phyloP scores from a whole-genome alignment of 2,329 filamentous ascomycete species.

The Anisogramma anomala region DNA sequence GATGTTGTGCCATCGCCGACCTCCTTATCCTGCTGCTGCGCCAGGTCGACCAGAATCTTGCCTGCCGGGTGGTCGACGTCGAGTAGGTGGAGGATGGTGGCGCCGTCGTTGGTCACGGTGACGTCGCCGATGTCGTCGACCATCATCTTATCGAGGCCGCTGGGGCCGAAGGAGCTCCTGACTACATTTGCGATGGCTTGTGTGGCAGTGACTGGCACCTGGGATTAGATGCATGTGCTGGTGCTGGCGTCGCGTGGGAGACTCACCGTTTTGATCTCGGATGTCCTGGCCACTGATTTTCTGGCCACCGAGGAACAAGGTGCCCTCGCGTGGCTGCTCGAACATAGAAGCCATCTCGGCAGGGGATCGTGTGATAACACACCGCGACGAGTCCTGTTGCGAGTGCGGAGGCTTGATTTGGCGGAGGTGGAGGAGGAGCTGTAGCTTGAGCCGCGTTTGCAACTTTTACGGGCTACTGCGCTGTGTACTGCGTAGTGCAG shows the following conservation, averaged over 20 bases:
- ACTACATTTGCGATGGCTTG: constrained; percentile 98
- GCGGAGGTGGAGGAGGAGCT: constrained; percentile 6
- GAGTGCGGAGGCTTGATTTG: neutral
- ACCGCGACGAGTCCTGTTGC: neutral
- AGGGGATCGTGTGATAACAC: neutral
- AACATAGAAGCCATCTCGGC: constrained; percentile 81
- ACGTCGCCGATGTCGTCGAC: constrained; percentile 99
- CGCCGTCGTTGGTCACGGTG: constrained; percentile 96
- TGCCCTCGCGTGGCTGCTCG: constrained; percentile 88
- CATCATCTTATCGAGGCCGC: constrained; percentile 99
- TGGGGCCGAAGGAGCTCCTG: constrained; percentile 96
- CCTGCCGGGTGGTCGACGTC: constrained; percentile 97
- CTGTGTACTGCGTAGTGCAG: too few relatives aligned
- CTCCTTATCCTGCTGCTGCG: constrained; percentile 98
- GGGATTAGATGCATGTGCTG: constrained; percentile 15
- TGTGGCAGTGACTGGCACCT: constrained; percentile 65
- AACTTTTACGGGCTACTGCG: constrained; percentile 10
- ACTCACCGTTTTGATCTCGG: constrained; percentile 81
- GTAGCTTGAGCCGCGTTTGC: constrained; percentile 3
- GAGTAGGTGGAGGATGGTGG: constrained; percentile 86
- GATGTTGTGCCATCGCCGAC: constrained; percentile 97
- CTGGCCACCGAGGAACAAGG: constrained; percentile 88
- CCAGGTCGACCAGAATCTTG: constrained; percentile 95
- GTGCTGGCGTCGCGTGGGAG: neutral
- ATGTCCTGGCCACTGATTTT: constrained; percentile 97